Base-by-base conservation (phyloP, 2,329 filamentous ascomycete species). In the Epichloe coenophiala region DNA sequence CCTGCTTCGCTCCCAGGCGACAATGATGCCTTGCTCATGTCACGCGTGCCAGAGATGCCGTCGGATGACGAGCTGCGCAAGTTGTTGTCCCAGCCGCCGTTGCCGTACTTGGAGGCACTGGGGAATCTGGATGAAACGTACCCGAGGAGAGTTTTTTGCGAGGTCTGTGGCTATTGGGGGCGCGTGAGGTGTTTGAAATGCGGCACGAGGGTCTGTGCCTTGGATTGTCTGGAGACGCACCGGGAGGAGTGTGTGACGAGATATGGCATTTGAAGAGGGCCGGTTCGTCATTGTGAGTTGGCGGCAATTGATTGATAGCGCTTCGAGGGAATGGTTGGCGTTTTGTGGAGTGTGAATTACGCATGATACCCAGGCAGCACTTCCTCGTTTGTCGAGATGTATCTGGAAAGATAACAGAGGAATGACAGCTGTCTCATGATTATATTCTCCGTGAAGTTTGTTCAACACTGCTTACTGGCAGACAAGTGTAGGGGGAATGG, bases 131-230 rank as follows among this genome's bases (percentile, higher is more conserved):
- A 65, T 44, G 58, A 57, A 13, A 65, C 60, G 59, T 80, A 80
- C 55, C 82, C 84, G 2, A 70, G 71, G 45, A 72, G 85, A 53
- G 69, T 71, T 37, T 91, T 90, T 64, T 91, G 86, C 66, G 83
- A 84, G 61, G 80, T 88, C 35, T 91, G 86, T 61, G 86, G 86
- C 13, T 90, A 89, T 66, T 90, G 86, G 86, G 86, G 86, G 2
- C 71, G 81, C 40, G 81, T 88, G 44, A 77, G 76, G 64, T 91
- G 86, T 68, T 76, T 83, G 64, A 87, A 85, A 69, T 91, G 86
- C 66, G 85, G 85, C n/a, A 78, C 77, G 45, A 74, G 83, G 59
- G 81, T 87, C n/a, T 91, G 86, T 63, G 85, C 84, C 39, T 65
- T 90, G 57, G 82, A 86, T 53, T 90, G 86, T 60, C 73, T 88